Evolutionary conservation across 345 rosid species (phyloP), one percentile per base, ranked within the genome.

Genomic region (Citrus trifoliata): DNA sequence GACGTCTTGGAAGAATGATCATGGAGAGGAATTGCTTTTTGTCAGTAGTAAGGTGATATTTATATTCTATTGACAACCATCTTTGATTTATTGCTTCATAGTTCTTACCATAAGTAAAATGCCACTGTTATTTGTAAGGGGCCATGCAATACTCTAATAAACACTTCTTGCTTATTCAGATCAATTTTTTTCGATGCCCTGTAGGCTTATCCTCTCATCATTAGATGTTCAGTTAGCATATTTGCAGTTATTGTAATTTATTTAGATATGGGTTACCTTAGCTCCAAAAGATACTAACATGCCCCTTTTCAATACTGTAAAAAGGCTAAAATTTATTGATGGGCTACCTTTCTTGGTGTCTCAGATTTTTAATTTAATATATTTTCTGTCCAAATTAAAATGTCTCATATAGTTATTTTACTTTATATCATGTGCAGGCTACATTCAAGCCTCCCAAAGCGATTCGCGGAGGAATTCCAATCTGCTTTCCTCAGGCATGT

Each of bases 1-100:
- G 73, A 95, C 98, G 65, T 93, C 99, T 81, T 95, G 99, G 99
- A 93, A 88, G 89, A 91, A 95, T 87, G 93, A 89, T 74, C 89
- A 89, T 58, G 91, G 94, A 68, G 99, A 93, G 80, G 99, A 93
- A 89, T 82, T 93, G 74, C 91, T 93, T 82, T 83, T 89, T 83
- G 87, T 93, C 67, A 91, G 95, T 83, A 91, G 83, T 83, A 93
- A 90, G 95, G 97, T 93, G 74, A 66, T 73, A 6, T 82, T 46
- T 46, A 32, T 67, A 58, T 35, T 53, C 33, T 38, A 51, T 30
- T 48, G 24, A 35, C 18, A 33, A 24, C 33, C 40, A 5, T 71
- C 35, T 64, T 72, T 59, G 53, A 53, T 30, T 51, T 71, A 27
- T 37, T 73, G 46, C 37, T 79, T 19, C 66, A 65, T 73, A 46